phyloP scores from a whole-genome alignment of 768 basidiomycete species.

The Mycena epipterygia region DNA sequence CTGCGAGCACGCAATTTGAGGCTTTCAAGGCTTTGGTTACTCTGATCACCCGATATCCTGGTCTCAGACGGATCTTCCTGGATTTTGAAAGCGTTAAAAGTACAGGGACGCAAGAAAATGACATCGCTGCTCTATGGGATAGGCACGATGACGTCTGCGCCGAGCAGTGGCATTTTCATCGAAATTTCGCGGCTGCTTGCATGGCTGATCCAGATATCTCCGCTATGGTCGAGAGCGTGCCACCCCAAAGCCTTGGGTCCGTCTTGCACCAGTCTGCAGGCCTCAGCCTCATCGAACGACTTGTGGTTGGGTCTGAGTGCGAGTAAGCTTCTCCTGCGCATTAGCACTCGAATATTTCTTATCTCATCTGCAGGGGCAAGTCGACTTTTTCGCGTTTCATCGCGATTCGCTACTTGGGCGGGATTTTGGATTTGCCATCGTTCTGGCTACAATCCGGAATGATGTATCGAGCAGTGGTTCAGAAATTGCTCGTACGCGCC shows the following conservation, averaged over 20 bases:
- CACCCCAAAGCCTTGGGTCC: background rate
- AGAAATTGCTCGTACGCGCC: background rate
- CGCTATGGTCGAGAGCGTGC: background rate
- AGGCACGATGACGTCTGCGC: background rate
- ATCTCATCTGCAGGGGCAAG: background rate
- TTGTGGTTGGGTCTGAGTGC: slow-evolving; percentile 8
- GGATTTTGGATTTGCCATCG: too few species aligned
- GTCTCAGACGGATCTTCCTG: background rate
- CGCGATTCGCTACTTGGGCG: background rate
- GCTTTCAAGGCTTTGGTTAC: slow-evolving; percentile 11
- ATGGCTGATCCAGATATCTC: slow-evolving; percentile 8
- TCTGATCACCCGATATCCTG: slow-evolving; percentile 10
- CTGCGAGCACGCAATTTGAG: background rate
- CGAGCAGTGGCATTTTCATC: background rate
- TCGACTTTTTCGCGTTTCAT: background rate
- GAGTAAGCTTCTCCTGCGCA: background rate
- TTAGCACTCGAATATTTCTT: background rate
- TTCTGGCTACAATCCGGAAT: background rate
- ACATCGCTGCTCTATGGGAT: background rate
- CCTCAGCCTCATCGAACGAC: slow-evolving; percentile 9
- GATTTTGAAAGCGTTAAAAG: too few species aligned
- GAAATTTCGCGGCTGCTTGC: slow-evolving; percentile 18
- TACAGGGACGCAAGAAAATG: background rate
- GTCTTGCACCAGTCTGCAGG: background rate
- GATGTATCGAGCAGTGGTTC: background rate